Conservation (phyloP, 768 basidiomycete species). For the Suillus sp. region DNA sequence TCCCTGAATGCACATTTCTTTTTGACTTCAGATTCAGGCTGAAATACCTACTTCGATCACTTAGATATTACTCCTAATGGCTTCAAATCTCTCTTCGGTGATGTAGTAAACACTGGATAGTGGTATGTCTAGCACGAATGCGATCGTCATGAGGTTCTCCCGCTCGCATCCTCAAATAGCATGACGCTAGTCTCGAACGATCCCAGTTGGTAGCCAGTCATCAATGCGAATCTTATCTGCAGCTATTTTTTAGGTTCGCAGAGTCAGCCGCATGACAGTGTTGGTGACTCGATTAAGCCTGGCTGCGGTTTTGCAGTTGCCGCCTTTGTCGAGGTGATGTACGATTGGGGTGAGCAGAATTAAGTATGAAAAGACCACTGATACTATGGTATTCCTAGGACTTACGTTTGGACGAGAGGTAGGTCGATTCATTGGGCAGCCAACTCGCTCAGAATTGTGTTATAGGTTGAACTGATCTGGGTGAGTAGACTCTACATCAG, state of each 20-base stretch:
- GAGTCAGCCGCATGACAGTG: not conserved
- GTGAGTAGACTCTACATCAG: not conserved
- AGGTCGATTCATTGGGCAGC: not conserved
- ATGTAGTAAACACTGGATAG: not conserved
- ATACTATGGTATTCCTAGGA: not conserved
- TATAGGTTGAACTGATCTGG: not conserved
- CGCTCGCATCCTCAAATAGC: not conserved
- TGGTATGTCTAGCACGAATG: not conserved
- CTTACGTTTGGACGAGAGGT: not conserved
- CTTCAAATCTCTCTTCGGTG: not conserved
- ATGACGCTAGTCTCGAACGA: not conserved
- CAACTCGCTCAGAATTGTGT: not conserved
- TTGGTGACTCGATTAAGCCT: not conserved
- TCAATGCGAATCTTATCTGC: not conserved
- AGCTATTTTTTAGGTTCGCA: not conserved
- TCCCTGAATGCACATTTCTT: not conserved
- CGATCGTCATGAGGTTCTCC: not conserved
- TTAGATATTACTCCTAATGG: not conserved
- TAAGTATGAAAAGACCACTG: not conserved
- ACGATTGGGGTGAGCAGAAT: not conserved
- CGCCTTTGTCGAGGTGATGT: not conserved
- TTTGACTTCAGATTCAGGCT: not conserved
- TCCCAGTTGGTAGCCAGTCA: not conserved
- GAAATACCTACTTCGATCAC: not conserved
- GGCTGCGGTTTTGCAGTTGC: not conserved